Evolutionary conservation across 495 filamentous ascomycete species (phyloP).

Genomic region (Xylaria venustula): DNA sequence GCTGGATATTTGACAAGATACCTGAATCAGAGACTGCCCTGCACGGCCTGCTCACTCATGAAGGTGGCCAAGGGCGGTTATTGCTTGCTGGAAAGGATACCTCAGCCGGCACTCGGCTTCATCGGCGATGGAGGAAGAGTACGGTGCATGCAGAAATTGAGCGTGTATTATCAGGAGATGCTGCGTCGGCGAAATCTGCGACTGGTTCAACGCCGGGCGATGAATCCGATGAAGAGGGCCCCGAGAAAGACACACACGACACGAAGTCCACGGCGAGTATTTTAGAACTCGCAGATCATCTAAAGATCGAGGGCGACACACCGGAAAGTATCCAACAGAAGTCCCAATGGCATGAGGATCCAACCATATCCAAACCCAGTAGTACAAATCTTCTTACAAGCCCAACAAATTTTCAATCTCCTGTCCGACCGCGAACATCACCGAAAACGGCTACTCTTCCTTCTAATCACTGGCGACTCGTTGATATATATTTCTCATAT

Average conservation of each 20-base stretch:
- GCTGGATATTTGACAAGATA: conserved; percentile 33
- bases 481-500: conserved; percentile 71
- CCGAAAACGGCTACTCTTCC: conserved; percentile 48
- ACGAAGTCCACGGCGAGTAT: background rate
- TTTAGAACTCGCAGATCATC: background rate
- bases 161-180: conserved; percentile 47
- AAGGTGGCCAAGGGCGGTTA: conserved; percentile 20
- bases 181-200: conserved; percentile 18
- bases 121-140: conserved; percentile 59
- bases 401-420: conserved; percentile 11
- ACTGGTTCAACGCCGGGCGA: conserved; percentile 30
- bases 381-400: background rate
- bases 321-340: conserved; percentile 27
- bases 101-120: conserved; percentile 49
- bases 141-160: conserved; percentile 54
- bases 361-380: conserved; percentile 1
- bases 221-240: conserved; percentile 33
- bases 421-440: conserved; percentile 15
- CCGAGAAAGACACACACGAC: conserved; percentile 25
- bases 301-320: conserved; percentile 26
- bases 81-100: conserved; percentile 48
- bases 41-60: conserved; percentile 25
- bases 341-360: conserved; percentile 34
- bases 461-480: conserved; percentile 59
- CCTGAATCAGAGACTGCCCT: conserved; percentile 32